Evolutionary conservation across 2,329 filamentous ascomycete genomes (phyloP), one percentile per base, ranked within the genome.

Genomic region (Hyphodiscus sp.): DNA sequence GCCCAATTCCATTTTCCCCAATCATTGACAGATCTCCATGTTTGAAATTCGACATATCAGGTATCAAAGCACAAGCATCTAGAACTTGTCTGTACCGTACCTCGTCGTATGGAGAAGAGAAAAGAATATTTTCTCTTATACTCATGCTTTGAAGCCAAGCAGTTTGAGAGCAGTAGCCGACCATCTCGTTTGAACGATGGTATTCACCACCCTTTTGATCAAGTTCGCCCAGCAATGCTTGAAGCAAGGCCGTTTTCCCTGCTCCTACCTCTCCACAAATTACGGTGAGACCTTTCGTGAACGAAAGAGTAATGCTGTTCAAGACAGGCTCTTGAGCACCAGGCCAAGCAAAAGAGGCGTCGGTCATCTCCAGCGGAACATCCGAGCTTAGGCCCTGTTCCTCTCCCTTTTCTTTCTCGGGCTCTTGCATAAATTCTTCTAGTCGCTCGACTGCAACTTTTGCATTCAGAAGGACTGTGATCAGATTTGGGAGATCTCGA

Each of bases 361-460:
- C 71, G 2, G 76, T 72, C 46, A 95, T 74, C 42, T 77, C 68
- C 19, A 85, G 56, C 20, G 59, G 51, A 2, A 47, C 52, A 20
- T 47, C 59, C 8, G 52, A 52, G 11, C 41, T 45, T 26, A 56
- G 54, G 16, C 54, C 57, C 1, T 53, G 72, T 16, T 77, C 71
- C 16, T 77, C 71, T 18, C 69, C 68, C 26, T 79, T 75, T 29
- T 81, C 79, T 61, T 90, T 89, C 63, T 96, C 83, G 0, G 89
- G 89, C 68, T 96, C 91, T 0, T 76, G 73, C 89, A 96, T 95
- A 71, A 95, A 96, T 20, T 81, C 78, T 63, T 95, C 87, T 19
- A 96, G 89, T 59, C 91, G 85, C 9, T 80, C 82, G 58, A 95
- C 82, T 0, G 91, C 87, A 18, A 96, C 85, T n/a, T 81, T 84